phyloP scores from a whole-genome alignment of 257 asterid species.

The Handroanthus guayacan region DNA sequence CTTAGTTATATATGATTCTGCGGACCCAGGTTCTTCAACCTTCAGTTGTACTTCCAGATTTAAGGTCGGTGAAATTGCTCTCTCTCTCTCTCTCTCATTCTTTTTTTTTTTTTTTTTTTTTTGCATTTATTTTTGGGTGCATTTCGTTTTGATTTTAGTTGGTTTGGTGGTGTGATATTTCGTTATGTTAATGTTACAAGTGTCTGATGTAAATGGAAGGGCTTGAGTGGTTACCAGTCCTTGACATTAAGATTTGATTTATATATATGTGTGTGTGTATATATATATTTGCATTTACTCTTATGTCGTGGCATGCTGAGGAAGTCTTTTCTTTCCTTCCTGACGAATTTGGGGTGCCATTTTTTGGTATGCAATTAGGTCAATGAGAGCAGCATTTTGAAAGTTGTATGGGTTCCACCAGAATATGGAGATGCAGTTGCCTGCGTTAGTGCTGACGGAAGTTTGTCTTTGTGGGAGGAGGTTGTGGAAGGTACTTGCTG shows the following conservation, averaged over 20 bases:
- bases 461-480: conserved; percentile 87
- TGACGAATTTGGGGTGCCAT: conserved; percentile 51
- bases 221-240: conserved; percentile 8
- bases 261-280: too few relatives aligned
- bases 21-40: conserved; percentile 72
- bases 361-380: conserved; percentile 60
- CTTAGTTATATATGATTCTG: conserved; percentile 61
- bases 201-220: conserved; percentile 9
- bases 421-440: conserved; percentile 87
- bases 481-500: conserved; percentile 58
- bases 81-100: not conserved
- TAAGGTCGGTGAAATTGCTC: conserved; percentile 48
- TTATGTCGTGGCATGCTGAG: conserved; percentile 9
- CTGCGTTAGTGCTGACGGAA: conserved; percentile 73
- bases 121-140: not conserved
- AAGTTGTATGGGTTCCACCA: conserved; percentile 88
- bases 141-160: not conserved
- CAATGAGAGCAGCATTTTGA: conserved; percentile 58
- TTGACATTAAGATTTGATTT: conserved; percentile 5
- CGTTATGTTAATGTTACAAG: not conserved
- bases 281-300: not conserved
- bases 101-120: not conserved
- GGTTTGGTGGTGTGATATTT: not conserved
- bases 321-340: conserved; percentile 31
- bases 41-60: conserved; percentile 58